Percentiles rank a stretch among this genome's conserved stretches.
Conservation (phyloP, 129 eudicot genomes). For the Heracleum sosnowskyi region DNA sequence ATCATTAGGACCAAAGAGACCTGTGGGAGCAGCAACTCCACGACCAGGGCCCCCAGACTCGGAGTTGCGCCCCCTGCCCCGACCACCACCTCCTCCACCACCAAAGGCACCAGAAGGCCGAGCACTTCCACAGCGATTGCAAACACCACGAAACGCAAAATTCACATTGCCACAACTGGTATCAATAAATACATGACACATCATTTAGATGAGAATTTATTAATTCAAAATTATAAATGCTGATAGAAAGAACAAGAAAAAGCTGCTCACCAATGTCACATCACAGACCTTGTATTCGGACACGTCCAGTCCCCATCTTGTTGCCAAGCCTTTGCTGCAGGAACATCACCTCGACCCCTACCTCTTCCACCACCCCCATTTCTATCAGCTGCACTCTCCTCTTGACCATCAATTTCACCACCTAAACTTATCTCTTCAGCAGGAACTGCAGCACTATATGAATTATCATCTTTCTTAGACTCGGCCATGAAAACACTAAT, state of each 20-base stretch:
- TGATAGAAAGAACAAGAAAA: constrained; percentile 48
- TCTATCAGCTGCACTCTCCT: constrained; percentile 32
- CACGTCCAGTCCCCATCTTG: constrained; percentile 99
- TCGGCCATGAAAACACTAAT: constrained; percentile 86
- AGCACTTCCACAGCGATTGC: constrained; percentile 99
- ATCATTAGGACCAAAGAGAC: constrained; percentile 98
- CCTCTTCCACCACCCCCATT: constrained; percentile 62
- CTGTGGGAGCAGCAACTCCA: constrained; percentile 61
- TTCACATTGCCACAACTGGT: constrained; percentile 89
- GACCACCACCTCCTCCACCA: constrained; percentile 75
- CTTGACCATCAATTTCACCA: constrained; percentile 31
- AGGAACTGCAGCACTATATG: constrained; percentile 26
- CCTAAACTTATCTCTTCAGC: constrained; percentile 36
- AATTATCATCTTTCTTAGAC: constrained; percentile 59
- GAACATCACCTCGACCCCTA: constrained; percentile 74
- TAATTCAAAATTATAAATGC: background rate
- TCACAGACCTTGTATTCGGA: constrained; percentile 99
- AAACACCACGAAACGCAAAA: constrained; percentile 96
- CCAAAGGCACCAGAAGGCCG: constrained; percentile 89
- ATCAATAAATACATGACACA: constrained; percentile 22
- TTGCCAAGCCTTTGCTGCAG: constrained; percentile 76
- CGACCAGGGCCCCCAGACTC: constrained; percentile 58
- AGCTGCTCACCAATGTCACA: constrained; percentile 99
- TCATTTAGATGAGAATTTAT: background rate
- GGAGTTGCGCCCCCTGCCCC: constrained; percentile 85